Conservation (phyloP, 2,329 filamentous ascomycete genomes). For the Diaporthe caulivora region DNA sequence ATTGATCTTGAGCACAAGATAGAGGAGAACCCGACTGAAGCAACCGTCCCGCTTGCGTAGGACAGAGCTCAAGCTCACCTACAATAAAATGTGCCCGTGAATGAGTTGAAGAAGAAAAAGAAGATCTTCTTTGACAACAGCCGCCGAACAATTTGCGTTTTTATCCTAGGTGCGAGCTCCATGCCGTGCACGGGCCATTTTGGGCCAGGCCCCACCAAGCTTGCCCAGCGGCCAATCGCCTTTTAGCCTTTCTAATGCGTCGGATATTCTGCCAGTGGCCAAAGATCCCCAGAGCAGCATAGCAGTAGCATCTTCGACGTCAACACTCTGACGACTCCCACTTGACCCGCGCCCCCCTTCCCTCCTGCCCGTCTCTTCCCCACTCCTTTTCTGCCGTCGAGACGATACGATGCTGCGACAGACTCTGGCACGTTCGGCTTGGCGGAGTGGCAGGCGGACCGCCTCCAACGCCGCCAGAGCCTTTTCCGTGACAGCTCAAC, state of each 20-base stretch:
- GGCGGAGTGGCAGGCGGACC: slow-evolving; percentile 71
- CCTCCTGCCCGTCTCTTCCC: slow-evolving; percentile 51
- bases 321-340: slow-evolving; percentile 45
- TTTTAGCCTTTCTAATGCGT: slow-evolving; percentile 35
- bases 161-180: slow-evolving; percentile 35
- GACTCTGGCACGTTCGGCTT: slow-evolving; percentile 76
- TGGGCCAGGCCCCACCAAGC: background rate
- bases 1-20: slow-evolving; percentile 77
- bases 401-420: slow-evolving; percentile 78
- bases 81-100: slow-evolving; percentile 78
- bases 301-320: slow-evolving; percentile 50
- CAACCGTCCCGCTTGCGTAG: slow-evolving; percentile 53
- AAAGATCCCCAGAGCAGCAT: slow-evolving; percentile 32
- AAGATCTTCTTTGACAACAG: slow-evolving; percentile 41
- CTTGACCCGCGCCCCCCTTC: slow-evolving; percentile 41
- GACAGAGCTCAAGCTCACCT: slow-evolving; percentile 71
- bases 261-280: slow-evolving; percentile 33
- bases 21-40: slow-evolving; percentile 76
- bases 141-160: slow-evolving; percentile 42
- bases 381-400: slow-evolving; percentile 57
- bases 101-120: slow-evolving; percentile 68
- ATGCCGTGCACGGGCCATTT: slow-evolving; percentile 23
- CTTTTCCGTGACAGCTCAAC: slow-evolving; percentile 84
- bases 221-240: slow-evolving; percentile 21
- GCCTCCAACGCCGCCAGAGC: slow-evolving; percentile 74